These are phyloP conservation scores for Fusarium zealandicum DNA, from an alignment of 2,329 filamentous ascomycete species.

Conservation along the genomic window DNA sequence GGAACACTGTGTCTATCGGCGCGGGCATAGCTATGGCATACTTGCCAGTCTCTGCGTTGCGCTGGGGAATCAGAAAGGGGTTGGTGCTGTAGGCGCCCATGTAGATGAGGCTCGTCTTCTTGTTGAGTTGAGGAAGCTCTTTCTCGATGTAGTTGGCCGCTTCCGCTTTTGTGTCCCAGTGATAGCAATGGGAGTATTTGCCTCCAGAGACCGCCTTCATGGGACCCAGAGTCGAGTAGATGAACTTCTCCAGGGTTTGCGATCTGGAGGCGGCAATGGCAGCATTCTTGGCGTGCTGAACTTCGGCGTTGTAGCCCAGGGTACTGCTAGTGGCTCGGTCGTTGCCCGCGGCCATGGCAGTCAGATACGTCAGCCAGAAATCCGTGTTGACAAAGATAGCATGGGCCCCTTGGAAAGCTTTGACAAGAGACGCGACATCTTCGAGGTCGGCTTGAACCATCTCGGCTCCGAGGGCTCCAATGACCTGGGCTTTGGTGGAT, in stretches of 20 bases:
- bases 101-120: conserved; percentile 48
- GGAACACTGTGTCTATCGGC: conserved; percentile 39
- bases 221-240: conserved; percentile 59
- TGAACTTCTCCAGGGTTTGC: conserved; percentile 51
- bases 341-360: conserved; percentile 46
- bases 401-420: conserved; percentile 52
- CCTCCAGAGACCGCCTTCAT: conserved; percentile 54
- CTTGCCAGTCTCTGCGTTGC: conserved; percentile 38
- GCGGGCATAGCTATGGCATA: conserved; percentile 46
- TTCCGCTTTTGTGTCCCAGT: conserved; percentile 59
- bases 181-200: conserved; percentile 53
- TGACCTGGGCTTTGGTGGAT: conserved; percentile 49
- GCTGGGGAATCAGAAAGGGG: conserved; percentile 33
- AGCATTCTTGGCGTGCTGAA: conserved; percentile 60
- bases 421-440: conserved; percentile 47
- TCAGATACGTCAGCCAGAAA: conserved; percentile 56
- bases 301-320: conserved; percentile 55
- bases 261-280: conserved; percentile 56
- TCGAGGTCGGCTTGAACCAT: conserved; percentile 55
- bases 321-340: conserved; percentile 45
- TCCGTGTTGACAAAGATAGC: conserved; percentile 61
- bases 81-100: conserved; percentile 36
- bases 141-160: conserved; percentile 53
- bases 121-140: conserved; percentile 50
- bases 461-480: conserved; percentile 51